phyloP scores from a whole-genome alignment of 768 basidiomycete species.

The Lactarius akahatsu region DNA sequence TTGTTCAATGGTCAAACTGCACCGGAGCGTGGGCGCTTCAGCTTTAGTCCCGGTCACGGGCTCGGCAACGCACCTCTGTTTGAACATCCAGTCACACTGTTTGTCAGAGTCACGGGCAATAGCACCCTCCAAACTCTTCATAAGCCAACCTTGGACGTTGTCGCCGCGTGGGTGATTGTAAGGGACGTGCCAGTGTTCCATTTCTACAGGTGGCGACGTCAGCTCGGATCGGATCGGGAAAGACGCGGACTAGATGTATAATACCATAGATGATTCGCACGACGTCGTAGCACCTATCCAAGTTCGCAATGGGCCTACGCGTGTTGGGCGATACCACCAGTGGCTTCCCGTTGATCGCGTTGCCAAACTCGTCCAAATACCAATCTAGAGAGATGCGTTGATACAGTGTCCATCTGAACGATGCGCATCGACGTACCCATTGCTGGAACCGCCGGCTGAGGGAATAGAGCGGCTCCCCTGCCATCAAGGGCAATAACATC shows the following conservation, averaged over 20 bases:
- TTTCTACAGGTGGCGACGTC: conserved; percentile 35
- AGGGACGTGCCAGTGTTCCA: conserved; percentile 48
- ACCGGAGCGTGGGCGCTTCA: not conserved
- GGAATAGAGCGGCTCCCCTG: not conserved
- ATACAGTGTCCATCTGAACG: not conserved
- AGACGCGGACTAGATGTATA: not conserved
- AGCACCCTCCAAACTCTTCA: conserved; percentile 29
- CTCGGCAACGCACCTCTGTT: conserved; percentile 29
- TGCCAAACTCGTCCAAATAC: conserved; percentile 12
- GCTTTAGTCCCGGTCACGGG: not conserved
- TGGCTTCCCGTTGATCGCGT: conserved; percentile 10
- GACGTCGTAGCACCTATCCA: conserved; percentile 17
- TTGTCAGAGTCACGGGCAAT: conserved; percentile 33
- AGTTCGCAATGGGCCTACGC: conserved; percentile 1
- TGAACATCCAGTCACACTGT: conserved; percentile 31
- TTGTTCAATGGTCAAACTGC: conserved; percentile 17
- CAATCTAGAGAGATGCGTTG: conserved; percentile 10
- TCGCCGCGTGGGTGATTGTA: conserved; percentile 41
- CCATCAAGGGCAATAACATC: conserved; percentile 5
- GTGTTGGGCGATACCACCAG: conserved; percentile 7
- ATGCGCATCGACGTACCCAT: conserved; percentile 6
- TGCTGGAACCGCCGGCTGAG: conserved; percentile 16
- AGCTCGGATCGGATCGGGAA: not conserved
- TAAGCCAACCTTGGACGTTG: conserved; percentile 44
- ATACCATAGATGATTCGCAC: conserved; percentile 16